A percentile compares a stretch with the other conserved stretches of the same genome.
Evolutionary conservation across 805 yeast species (phyloP).

Genomic region (Hanseniaspora lindneri): DNA sequence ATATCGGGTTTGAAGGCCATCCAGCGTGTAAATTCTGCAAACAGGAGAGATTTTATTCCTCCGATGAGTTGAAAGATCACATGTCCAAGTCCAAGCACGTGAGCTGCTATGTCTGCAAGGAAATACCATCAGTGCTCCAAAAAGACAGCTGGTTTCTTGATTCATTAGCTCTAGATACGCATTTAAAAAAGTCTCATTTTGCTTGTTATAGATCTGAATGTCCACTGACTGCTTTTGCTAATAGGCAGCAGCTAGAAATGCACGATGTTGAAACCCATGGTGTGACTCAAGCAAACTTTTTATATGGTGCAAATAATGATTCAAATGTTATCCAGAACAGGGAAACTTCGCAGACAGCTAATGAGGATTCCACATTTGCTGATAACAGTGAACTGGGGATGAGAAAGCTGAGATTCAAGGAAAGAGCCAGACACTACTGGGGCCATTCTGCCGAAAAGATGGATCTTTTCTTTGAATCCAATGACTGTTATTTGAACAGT

Average conservation of each 20-base stretch:
- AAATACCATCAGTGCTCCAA: conserved; percentile 47
- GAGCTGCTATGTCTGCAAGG: conserved; percentile 81
- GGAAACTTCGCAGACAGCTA: conserved; percentile 12
- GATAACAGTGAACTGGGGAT: conserved; percentile 32
- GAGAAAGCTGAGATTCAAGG: conserved; percentile 57
- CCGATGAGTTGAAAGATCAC: conserved; percentile 74
- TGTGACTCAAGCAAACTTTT: conserved; percentile 1
- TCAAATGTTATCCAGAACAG: conserved; percentile 14
- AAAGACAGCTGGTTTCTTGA: conserved; percentile 46
- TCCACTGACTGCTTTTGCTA: conserved; percentile 83
- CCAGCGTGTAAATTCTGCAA: conserved; percentile 77
- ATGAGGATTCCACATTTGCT: conserved; percentile 48
- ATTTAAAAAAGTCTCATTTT: conserved; percentile 63
- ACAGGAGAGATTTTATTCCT: conserved; percentile 67
- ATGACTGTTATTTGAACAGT: conserved; percentile 37
- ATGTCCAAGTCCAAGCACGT: conserved; percentile 67
- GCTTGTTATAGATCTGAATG: conserved; percentile 68
- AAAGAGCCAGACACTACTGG: conserved; percentile 72
- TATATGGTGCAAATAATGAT: conserved; percentile 15
- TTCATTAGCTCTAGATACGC: conserved; percentile 62
- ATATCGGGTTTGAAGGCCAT: conserved; percentile 70
- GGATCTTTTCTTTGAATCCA: conserved; percentile 39
- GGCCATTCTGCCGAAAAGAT: conserved; percentile 40
- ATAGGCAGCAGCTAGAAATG: conserved; percentile 73
- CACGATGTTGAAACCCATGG: conserved; percentile 76